These are phyloP conservation scores for Sergeia podlipaevii DNA, from an alignment of 208 protist genomes.

Conservation along the genomic window DNA sequence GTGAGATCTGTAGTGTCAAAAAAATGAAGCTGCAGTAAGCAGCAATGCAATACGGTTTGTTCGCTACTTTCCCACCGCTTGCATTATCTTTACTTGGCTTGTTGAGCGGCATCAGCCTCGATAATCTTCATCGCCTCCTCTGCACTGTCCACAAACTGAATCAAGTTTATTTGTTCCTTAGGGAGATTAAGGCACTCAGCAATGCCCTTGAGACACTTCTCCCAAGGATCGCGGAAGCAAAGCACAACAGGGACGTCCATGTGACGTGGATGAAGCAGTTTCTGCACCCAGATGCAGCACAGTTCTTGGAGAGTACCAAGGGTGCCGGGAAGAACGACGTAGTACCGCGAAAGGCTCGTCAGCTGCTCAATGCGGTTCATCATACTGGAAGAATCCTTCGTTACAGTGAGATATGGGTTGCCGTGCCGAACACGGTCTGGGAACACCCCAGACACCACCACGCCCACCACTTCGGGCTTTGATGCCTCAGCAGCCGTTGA, in stretches of 20 bases:
- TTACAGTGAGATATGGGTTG: slow-evolving; percentile 53
- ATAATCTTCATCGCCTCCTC: slow-evolving; percentile 53
- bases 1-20: too few relatives aligned
- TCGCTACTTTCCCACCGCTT: not conserved
- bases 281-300: slow-evolving; percentile 52
- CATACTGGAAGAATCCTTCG: slow-evolving; percentile 36
- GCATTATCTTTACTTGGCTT: slow-evolving; percentile 5
- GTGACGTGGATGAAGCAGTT: slow-evolving; percentile 24
- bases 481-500: not conserved
- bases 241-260: slow-evolving; percentile 44
- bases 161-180: slow-evolving; percentile 15
- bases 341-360: slow-evolving; percentile 52
- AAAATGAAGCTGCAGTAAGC: too few relatives aligned
- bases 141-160: slow-evolving; percentile 60
- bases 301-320: slow-evolving; percentile 68
- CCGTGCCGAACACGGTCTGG: slow-evolving; percentile 42
- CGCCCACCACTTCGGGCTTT: slow-evolving; percentile 44
- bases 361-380: slow-evolving; percentile 62
- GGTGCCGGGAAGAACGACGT: slow-evolving; percentile 58
- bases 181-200: slow-evolving; percentile 27
- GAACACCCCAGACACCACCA: slow-evolving; percentile 46
- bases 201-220: slow-evolving; percentile 38
- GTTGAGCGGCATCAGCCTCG: slow-evolving; percentile 20
- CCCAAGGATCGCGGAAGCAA: slow-evolving; percentile 67
- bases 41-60: too few relatives aligned